Evolutionary conservation across 176 grass and related monocot species (phyloP), one percentile per base, ranked within the genome.

Genomic region (Thinopyrum elongatum): DNA sequence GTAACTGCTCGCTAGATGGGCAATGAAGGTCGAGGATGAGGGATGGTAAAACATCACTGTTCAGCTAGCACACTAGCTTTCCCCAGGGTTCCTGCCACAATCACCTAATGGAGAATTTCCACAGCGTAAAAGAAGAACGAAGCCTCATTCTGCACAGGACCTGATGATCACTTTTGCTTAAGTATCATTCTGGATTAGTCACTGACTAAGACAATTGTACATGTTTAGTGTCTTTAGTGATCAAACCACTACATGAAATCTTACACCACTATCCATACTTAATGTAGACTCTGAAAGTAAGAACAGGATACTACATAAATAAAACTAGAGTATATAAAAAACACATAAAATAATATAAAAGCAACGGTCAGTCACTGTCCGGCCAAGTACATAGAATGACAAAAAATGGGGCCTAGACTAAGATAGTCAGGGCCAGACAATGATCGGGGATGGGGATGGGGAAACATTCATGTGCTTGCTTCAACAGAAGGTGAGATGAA

Each of bases 281-380:
- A 66, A 33, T 30, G 28, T 16, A 30, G 14, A 66, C 28, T 27
- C 28, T 17, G 64, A 66, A 66, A 31, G 28, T 17, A 53, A 66
- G 28, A 66, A 30, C 64, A 66, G 6, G 28, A 66, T 66, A 65
- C 13, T 17, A 17, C 27, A 66, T 7, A 66, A 14, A 31, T 66
- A 66, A 66, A 66, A 66, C 64, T 65, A 65, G 63, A 65, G 64
- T 17, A 66, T 17, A 68, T 68, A 68, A 68, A 68, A 35, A 68
- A 19, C 65, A 34, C 14, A 21, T 35, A 29, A 29, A 34, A 34
- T 16, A 68, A 68, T 15, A 16, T 34, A 67, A 15, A 67, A 67
- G 65, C 65, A 67, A 49, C 14, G 46, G 5, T 34, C 30, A 30
- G 16, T 68, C 65, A 34, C 19, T 8, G 65, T 68, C 30, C 17